Evolutionary conservation across 129 eudicot genomes (phyloP).

Genomic region (Tagetes patula): DNA sequence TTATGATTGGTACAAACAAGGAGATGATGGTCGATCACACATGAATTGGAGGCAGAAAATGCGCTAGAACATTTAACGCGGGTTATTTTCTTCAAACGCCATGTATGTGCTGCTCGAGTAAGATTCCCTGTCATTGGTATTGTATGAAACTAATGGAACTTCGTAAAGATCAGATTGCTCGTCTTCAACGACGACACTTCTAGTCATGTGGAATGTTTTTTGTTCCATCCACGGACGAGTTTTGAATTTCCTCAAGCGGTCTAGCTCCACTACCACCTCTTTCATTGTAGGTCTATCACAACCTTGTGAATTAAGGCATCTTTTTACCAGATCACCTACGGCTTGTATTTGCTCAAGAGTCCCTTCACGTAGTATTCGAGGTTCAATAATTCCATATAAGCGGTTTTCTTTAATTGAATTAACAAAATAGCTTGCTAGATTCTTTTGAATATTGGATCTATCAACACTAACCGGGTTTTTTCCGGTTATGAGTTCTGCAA

Average conservation of each 20-base stretch:
- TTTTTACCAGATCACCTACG: not conserved
- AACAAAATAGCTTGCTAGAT: not conserved
- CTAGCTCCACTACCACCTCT: not conserved
- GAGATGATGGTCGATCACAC: not conserved
- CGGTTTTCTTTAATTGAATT: not conserved
- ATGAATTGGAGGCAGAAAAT: not conserved
- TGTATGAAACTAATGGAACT: not conserved
- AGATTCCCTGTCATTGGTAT: not conserved
- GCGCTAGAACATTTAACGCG: not conserved
- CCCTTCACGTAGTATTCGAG: not conserved
- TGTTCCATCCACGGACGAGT: not conserved
- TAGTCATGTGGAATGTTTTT: not conserved
- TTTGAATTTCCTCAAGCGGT: not conserved
- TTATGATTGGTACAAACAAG: not conserved
- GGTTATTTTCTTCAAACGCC: not conserved
- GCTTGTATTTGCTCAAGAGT: not conserved
- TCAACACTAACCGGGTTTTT: not conserved
- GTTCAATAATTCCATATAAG: not conserved
- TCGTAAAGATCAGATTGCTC: not conserved
- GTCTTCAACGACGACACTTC: not conserved
- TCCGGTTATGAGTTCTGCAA: not conserved
- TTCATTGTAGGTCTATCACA: not conserved
- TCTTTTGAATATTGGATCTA: not conserved
- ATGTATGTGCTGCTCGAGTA: not conserved
- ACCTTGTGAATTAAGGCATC: not conserved